These are phyloP conservation scores for Thamnidium elegans DNA, from an alignment of 192 early-diverging fungal species.

Conservation along the genomic window DNA sequence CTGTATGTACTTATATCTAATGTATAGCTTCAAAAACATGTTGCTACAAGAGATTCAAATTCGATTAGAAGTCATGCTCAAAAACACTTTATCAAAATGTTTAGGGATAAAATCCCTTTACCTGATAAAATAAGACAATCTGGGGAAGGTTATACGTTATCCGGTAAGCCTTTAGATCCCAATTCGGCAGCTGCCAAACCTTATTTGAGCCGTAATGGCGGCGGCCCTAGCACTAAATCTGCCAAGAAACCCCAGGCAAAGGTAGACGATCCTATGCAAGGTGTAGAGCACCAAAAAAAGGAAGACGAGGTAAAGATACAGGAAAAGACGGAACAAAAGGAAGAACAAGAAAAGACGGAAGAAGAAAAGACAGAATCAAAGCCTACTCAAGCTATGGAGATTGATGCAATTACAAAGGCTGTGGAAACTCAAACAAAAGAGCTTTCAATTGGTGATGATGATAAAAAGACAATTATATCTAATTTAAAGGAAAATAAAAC, in stretches of 20 bases:
- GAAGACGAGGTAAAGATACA: not conserved
- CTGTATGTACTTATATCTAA: not conserved
- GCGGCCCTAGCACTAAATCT: not conserved
- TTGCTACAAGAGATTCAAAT: slow-evolving; percentile 76
- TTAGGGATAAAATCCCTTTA: slow-evolving; percentile 73
- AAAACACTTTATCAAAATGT: slow-evolving; percentile 91
- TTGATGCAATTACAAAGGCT: not conserved
- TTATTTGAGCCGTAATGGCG: slow-evolving; percentile 50
- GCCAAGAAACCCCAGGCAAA: not conserved
- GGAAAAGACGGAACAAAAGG: not conserved
- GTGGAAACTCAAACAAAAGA: slow-evolving; percentile 2
- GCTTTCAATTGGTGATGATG: not conserved
- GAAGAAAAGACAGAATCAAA: not conserved
- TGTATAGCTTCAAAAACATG: slow-evolving; percentile 61
- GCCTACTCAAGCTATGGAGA: not conserved
- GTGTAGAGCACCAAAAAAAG: not conserved
- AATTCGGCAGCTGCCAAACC: slow-evolving; percentile 82
- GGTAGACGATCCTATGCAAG: not conserved
- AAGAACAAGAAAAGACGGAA: not conserved
- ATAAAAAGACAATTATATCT: not conserved
- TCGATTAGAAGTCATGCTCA: slow-evolving; percentile 88
- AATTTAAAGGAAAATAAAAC: slow-evolving; percentile 1
- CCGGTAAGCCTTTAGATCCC: slow-evolving; percentile 85
- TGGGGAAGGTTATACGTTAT: slow-evolving; percentile 77
- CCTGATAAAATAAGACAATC: slow-evolving; percentile 72